Percentiles rank a stretch among this genome's conserved stretches.
Evolutionary conservation across 352 stramenopile species (phyloP).

Genomic region (Phytophthora pini): DNA sequence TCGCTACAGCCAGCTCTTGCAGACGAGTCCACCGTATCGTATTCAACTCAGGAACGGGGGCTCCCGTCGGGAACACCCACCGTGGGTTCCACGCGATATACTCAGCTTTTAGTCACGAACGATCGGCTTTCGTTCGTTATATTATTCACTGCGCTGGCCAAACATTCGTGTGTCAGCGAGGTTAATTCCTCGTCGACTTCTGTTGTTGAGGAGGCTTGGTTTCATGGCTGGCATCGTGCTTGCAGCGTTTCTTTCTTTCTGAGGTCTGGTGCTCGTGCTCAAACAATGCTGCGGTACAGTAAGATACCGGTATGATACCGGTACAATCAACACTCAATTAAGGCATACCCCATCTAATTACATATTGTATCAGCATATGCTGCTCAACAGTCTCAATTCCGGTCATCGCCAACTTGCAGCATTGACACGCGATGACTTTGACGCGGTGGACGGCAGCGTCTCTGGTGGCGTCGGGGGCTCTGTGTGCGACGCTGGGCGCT

Average conservation of each 20-base stretch:
- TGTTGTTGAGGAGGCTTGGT: neutral
- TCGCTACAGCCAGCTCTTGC: neutral
- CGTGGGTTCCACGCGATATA: neutral
- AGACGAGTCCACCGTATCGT: neutral
- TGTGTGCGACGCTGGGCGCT: conserved; percentile 33
- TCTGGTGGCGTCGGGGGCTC: conserved; percentile 28
- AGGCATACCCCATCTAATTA: too few relatives aligned
- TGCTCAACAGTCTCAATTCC: conserved; percentile 1
- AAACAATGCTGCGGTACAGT: too few relatives aligned
- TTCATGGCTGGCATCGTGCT: neutral
- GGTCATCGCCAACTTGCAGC: conserved; percentile 9
- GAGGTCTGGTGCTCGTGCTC: too few relatives aligned
- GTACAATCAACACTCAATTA: too few relatives aligned
- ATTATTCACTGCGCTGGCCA: neutral
- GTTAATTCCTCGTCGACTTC: neutral
- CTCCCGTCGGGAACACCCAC: too few relatives aligned
- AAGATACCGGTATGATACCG: too few relatives aligned
- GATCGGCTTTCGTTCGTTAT: neutral
- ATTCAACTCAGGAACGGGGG: neutral
- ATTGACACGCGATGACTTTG: conserved; percentile 30
- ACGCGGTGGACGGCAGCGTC: conserved; percentile 34
- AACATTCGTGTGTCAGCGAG: neutral
- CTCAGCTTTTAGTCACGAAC: neutral
- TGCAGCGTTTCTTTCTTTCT: too few relatives aligned
- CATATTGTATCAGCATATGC: too few relatives aligned